Percentiles rank a stretch among this genome's conserved stretches.
phyloP scores from a whole-genome alignment of 139 green algal species.

The Chlamydomonas schloesseri region DNA sequence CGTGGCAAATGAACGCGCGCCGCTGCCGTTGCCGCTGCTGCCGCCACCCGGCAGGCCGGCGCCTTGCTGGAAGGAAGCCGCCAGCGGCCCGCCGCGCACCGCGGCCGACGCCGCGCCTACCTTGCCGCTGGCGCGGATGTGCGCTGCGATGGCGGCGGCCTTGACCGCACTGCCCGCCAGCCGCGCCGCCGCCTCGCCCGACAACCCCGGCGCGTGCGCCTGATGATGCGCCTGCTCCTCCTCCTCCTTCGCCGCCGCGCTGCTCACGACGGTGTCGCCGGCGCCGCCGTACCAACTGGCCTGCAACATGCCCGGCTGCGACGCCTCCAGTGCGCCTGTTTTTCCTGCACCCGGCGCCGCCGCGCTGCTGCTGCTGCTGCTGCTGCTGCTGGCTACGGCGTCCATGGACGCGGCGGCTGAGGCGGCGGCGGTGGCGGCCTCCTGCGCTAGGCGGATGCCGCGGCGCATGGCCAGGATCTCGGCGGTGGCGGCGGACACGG shows the following conservation, averaged over 20 bases:
- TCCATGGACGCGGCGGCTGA: background rate
- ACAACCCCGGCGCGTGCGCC: too few relatives aligned
- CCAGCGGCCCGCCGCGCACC: background rate
- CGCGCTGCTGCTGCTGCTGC: too few relatives aligned
- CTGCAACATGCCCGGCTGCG: background rate
- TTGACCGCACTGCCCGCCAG: background rate
- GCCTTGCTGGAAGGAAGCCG: background rate
- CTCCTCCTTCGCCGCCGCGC: too few relatives aligned
- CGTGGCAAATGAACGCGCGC: background rate
- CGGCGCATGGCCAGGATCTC: slow-evolving; percentile 40
- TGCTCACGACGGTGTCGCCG: too few relatives aligned
- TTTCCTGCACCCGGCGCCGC: too few relatives aligned
- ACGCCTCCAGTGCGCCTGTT: background rate
- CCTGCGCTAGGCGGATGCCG: background rate
- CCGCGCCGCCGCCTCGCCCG: too few relatives aligned
- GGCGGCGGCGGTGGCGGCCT: background rate
- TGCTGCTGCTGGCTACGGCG: background rate
- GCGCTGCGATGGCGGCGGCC: background rate
- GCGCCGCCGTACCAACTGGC: too few relatives aligned
- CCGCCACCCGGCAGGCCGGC: too few relatives aligned
- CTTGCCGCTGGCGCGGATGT: background rate
- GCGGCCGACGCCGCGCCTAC: background rate
- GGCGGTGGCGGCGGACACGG: slow-evolving; percentile 50
- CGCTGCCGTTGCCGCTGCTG: too few relatives aligned
- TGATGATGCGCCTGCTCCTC: too few relatives aligned